Percentiles rank a stretch among this genome's conserved stretches.
Evolutionary conservation across 2,329 filamentous ascomycete species (phyloP).

Genomic region (Fusarium albosuccineum): DNA sequence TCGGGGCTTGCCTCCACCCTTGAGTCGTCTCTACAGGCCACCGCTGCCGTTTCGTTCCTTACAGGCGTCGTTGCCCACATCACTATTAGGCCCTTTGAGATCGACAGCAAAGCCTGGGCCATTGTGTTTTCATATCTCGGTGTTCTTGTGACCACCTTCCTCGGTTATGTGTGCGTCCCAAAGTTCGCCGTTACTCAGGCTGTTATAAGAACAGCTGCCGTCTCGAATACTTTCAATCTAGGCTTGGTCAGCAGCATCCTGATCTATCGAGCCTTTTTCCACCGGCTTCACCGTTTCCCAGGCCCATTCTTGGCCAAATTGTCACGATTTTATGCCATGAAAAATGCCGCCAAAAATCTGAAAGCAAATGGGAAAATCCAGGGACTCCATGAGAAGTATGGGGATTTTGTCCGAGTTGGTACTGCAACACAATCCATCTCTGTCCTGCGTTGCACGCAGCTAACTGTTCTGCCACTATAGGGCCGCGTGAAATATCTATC

Average conservation of each 20-base stretch:
- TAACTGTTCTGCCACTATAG: not conserved
- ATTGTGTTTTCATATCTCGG: slow-evolving; percentile 6
- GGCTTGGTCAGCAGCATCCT: slow-evolving; percentile 20
- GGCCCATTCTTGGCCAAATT: slow-evolving; percentile 19
- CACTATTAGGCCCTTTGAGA: slow-evolving; percentile 5
- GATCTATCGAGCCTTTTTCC: slow-evolving; percentile 23
- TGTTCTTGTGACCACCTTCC: not conserved
- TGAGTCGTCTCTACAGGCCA: not conserved
- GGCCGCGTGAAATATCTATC: slow-evolving; percentile 19
- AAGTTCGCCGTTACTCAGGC: not conserved
- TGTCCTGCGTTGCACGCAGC: not conserved
- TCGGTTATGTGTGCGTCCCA: not conserved
- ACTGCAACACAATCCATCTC: not conserved
- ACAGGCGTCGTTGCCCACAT: not conserved
- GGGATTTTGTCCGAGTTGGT: slow-evolving; percentile 33
- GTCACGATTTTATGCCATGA: slow-evolving; percentile 24
- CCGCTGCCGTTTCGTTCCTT: slow-evolving; percentile 1
- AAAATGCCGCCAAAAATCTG: not conserved
- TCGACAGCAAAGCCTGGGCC: slow-evolving; percentile 8
- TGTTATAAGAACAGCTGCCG: not conserved
- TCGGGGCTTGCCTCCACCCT: not conserved
- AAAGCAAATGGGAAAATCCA: slow-evolving; percentile 25
- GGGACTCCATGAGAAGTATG: slow-evolving; percentile 21
- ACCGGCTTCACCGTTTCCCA: slow-evolving; percentile 23
- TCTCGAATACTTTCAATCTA: slow-evolving; percentile 1